Evolutionary conservation across 108 stramenopile species (phyloP).

Genomic region (Stephanodiscus triporus): DNA sequence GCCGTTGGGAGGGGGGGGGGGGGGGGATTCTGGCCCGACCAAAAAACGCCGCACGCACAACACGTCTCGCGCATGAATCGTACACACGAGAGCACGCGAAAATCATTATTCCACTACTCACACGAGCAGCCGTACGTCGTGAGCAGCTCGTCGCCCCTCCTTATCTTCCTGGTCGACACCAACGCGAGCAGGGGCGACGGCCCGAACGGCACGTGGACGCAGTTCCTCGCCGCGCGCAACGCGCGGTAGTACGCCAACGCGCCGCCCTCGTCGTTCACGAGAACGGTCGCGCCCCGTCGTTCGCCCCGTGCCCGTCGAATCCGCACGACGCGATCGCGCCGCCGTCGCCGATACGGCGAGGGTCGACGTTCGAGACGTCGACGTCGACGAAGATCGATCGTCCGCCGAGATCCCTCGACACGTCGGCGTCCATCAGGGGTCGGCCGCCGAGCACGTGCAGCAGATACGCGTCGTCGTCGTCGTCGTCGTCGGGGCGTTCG

Average conservation of each 20-base stretch:
- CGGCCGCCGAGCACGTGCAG: conserved; percentile 14
- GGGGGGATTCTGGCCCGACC: no score
- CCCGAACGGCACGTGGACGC: conserved; percentile 39
- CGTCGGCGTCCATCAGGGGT: conserved; percentile 16
- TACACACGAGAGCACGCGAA: no score
- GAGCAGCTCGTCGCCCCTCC: conserved; percentile 23
- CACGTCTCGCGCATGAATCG: no score
- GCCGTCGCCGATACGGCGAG: neutral
- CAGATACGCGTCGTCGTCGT: conserved; percentile 36
- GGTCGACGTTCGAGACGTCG: neutral
- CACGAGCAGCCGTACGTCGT: conserved; percentile 29
- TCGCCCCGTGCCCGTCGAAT: conserved; percentile 48
- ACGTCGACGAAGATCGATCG: conserved; percentile 35
- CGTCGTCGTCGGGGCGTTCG: neutral
- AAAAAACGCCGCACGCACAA: no score
- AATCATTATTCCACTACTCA: neutral
- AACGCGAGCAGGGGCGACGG: conserved; percentile 24
- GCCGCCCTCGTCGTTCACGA: conserved; percentile 29
- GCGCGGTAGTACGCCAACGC: conserved; percentile 39
- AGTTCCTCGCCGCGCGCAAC: conserved; percentile 35
- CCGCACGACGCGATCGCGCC: neutral
- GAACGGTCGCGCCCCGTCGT: conserved; percentile 54
- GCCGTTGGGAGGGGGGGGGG: no score
- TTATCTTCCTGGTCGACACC: conserved; percentile 18
- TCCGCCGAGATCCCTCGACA: conserved; percentile 24